These are phyloP conservation scores for Hypoxylon fragiforme DNA, from an alignment of 495 filamentous ascomycete genomes.

Conservation along the genomic window DNA sequence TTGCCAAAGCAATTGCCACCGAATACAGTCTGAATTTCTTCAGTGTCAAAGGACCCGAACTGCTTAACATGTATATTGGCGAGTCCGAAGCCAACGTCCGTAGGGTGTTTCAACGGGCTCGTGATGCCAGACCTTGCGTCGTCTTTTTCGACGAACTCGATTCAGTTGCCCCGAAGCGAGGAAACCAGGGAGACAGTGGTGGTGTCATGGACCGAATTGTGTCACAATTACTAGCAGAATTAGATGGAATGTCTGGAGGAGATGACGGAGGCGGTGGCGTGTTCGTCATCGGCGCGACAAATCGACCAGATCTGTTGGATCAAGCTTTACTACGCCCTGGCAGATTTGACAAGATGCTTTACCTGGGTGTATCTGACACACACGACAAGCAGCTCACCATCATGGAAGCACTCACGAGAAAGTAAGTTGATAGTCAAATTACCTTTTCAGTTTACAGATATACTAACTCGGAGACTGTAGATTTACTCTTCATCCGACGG, in stretches of 20 bases:
- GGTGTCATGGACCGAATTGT: slow-evolving; percentile 99
- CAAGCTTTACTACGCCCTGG: slow-evolving; percentile 88
- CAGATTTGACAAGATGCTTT: slow-evolving; percentile 98
- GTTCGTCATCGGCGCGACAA: slow-evolving; percentile 97
- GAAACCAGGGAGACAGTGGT: slow-evolving; percentile 96
- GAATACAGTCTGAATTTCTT: slow-evolving; percentile 99
- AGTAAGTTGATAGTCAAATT: slow-evolving; percentile 56
- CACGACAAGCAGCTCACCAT: slow-evolving; percentile 96
- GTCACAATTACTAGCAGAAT: slow-evolving; percentile 88
- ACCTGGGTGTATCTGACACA: slow-evolving; percentile 92
- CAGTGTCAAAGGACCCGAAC: slow-evolving; percentile 94
- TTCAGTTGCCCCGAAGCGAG: slow-evolving; percentile 94
- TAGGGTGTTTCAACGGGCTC: slow-evolving; percentile 89
- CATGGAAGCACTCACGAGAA: slow-evolving; percentile 89
- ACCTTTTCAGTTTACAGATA: neutral
- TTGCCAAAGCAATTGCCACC: slow-evolving; percentile 97
- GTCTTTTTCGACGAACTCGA: slow-evolving; percentile 99
- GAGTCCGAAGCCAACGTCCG: slow-evolving; percentile 98
- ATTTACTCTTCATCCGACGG: slow-evolving; percentile 75
- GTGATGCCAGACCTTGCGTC: slow-evolving; percentile 94
- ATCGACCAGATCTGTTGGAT: slow-evolving; percentile 91
- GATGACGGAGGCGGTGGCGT: slow-evolving; percentile 82
- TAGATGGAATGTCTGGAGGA: slow-evolving; percentile 96
- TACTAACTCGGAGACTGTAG: slow-evolving; percentile 45
- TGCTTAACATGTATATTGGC: slow-evolving; percentile 99